A percentile compares a stretch with the other conserved stretches of the same genome.
phyloP scores from a whole-genome alignment of 495 filamentous ascomycete species.

The Massariosphaeria phaeospora region DNA sequence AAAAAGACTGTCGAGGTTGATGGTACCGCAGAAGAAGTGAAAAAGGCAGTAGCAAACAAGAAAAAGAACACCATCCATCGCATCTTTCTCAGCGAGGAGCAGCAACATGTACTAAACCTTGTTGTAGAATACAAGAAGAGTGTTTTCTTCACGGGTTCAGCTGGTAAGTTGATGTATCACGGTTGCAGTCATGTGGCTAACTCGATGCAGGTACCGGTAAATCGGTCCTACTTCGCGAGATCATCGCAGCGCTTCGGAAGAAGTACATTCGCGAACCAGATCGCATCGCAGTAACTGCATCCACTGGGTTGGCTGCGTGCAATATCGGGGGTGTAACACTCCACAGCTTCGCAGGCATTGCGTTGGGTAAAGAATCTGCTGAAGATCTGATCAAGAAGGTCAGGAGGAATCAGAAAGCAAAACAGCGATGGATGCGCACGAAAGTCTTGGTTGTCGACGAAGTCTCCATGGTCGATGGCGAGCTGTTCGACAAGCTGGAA shows the following conservation, averaged over 20 bases:
- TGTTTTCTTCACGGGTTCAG: constrained; percentile 97
- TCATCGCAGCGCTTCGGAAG: constrained; percentile 71
- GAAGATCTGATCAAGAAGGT: constrained; percentile 86
- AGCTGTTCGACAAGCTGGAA: constrained; percentile 94
- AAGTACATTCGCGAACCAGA: constrained; percentile 73
- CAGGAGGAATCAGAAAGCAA: constrained; percentile 79
- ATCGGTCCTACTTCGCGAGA: constrained; percentile 88
- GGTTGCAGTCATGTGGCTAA: background rate
- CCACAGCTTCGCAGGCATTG: constrained; percentile 94
- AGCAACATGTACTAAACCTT: constrained; percentile 72
- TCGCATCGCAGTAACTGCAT: constrained; percentile 85
- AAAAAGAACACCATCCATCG: constrained; percentile 46
- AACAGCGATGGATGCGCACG: constrained; percentile 79
- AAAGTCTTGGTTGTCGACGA: constrained; percentile 88
- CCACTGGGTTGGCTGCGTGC: constrained; percentile 91
- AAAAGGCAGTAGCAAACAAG: constrained; percentile 38
- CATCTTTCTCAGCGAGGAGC: constrained; percentile 78
- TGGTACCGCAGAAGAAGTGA: constrained; percentile 30
- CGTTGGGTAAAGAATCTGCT: constrained; percentile 82
- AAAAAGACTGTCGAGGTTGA: constrained; percentile 54
- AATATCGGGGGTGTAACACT: constrained; percentile 94
- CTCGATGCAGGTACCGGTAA: constrained; percentile 63
- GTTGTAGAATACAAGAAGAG: constrained; percentile 73
- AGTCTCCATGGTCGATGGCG: constrained; percentile 97
- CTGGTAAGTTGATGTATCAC: constrained; percentile 51